These are phyloP conservation scores for Debaryomyces udenii DNA, from an alignment of 1,139 yeast genomes.

Conservation along the genomic window DNA sequence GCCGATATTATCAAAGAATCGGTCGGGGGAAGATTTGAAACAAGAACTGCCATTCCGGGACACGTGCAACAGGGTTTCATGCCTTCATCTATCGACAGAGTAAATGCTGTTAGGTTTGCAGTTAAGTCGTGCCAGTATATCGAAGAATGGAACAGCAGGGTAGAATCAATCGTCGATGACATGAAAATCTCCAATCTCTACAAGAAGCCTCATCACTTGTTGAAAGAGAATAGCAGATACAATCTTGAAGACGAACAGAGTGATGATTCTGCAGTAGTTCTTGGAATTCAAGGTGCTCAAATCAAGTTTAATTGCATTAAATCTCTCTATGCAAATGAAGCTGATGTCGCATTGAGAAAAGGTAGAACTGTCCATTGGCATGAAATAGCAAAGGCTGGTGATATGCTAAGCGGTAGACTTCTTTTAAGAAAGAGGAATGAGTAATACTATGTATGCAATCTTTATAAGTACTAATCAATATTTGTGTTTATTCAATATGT, in stretches of 20 bases:
- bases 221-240: neutral
- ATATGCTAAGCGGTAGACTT: slow-evolving; percentile 70
- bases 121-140: slow-evolving; percentile 71
- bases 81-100: slow-evolving; percentile 80
- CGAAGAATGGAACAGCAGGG: slow-evolving; percentile 42
- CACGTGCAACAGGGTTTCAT: slow-evolving; percentile 83
- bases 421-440: slow-evolving; percentile 40
- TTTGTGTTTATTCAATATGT: too few relatives aligned
- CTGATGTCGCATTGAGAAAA: slow-evolving; percentile 63
- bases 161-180: slow-evolving; percentile 2
- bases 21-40: slow-evolving; percentile 68
- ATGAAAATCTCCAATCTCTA: neutral
- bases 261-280: slow-evolving; percentile 49
- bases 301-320: slow-evolving; percentile 58
- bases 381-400: slow-evolving; percentile 58
- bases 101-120: slow-evolving; percentile 69
- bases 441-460: too few relatives aligned
- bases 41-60: slow-evolving; percentile 79
- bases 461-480: too few relatives aligned
- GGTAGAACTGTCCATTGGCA: slow-evolving; percentile 73
- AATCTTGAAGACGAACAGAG: slow-evolving; percentile 1
- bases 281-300: slow-evolving; percentile 70
- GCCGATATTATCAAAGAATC: slow-evolving; percentile 71
- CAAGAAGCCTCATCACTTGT: neutral
- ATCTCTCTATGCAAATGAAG: slow-evolving; percentile 58